A percentile compares a stretch with the other conserved stretches of the same genome.
Evolutionary conservation across 805 yeast species (phyloP).

Genomic region (Yarrowia divulgata): DNA sequence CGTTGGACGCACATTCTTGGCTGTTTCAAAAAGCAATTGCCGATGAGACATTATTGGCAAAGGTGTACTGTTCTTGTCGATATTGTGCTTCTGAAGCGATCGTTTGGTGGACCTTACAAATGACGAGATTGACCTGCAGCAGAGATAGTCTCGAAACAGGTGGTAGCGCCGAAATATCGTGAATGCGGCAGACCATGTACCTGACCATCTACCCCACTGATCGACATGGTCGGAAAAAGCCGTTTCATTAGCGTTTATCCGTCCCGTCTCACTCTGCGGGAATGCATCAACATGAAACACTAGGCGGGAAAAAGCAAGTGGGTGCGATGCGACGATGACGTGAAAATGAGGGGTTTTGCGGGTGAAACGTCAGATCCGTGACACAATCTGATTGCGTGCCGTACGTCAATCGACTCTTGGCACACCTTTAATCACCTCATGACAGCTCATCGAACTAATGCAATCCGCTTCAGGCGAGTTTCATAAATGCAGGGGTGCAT

Average conservation of each 20-base stretch:
- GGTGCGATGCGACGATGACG: not conserved
- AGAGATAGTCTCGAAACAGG: too few relatives aligned
- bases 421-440: not conserved
- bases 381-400: not conserved
- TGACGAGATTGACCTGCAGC: too few relatives aligned
- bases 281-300: slow-evolving; percentile 21
- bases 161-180: not conserved
- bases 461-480: not conserved
- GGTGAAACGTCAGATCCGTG: not conserved
- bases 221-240: not conserved
- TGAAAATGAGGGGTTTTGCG: not conserved
- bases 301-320: slow-evolving; percentile 11
- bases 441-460: slow-evolving; percentile 1
- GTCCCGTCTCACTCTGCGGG: slow-evolving; percentile 18
- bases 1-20: slow-evolving; percentile 5
- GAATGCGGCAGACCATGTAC: not conserved
- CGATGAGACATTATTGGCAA: not conserved
- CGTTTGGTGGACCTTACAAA: too few relatives aligned
- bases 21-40: not conserved
- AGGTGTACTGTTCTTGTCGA: too few relatives aligned
- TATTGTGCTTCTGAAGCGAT: too few relatives aligned
- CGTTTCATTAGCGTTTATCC: not conserved
- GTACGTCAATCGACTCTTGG: not conserved
- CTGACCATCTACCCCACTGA: slow-evolving; percentile 8
- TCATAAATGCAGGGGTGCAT: slow-evolving; percentile 11